Base-by-base conservation (phyloP, 2,329 filamentous ascomycete genomes). In the Aspergillus arachidicola region DNA sequence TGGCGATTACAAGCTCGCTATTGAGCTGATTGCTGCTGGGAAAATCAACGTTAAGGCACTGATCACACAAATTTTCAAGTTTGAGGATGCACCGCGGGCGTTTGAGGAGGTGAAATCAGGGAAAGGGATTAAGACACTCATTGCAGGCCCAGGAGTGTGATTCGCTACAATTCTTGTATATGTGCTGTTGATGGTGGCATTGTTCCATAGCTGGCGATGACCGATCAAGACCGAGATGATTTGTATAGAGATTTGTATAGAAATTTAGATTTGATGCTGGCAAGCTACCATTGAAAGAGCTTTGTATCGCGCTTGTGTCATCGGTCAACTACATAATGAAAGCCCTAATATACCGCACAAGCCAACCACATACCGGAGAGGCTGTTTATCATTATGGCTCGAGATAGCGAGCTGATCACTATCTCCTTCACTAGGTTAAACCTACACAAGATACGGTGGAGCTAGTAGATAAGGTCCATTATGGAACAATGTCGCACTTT, bases 1-100 rank as follows among this genome's bases (percentile, higher is more conserved):
- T 6, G 92, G 92, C 21, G 92, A 96, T 77, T 96, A 96, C 77
- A 84, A 87, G 72, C 85, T 91, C 2, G 91, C 91, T 7, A 83
- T 96, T 41, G 87, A 92, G 68, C 83, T 96, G 57, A 86, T 96
- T 0, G 83, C 84, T 7, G 83, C 78, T 36, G 90, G 89, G 57
- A 86, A 86, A 75, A 85, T 96, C 34, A 80, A 81, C 53, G 91
- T 95, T 43, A 82, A 84, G 41, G 62, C 60, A 4, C 66, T 77
- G n/a, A 72, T 76, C 5, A 75, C 71, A 2, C 71, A 70, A 26
- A 62, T 72, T 7, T 71, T 72, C 16, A 68, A 66, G 0, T 75
- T 77, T 60, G 74, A 76, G 54, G 62, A 71, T 11, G 71, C 72
- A 6, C 66, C 69, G 16, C 64, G 75, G 34, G 75, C 75, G 19